These are phyloP conservation scores for Colletotrichum filicis DNA, from an alignment of 2,329 filamentous ascomycete genomes.

Conservation along the genomic window DNA sequence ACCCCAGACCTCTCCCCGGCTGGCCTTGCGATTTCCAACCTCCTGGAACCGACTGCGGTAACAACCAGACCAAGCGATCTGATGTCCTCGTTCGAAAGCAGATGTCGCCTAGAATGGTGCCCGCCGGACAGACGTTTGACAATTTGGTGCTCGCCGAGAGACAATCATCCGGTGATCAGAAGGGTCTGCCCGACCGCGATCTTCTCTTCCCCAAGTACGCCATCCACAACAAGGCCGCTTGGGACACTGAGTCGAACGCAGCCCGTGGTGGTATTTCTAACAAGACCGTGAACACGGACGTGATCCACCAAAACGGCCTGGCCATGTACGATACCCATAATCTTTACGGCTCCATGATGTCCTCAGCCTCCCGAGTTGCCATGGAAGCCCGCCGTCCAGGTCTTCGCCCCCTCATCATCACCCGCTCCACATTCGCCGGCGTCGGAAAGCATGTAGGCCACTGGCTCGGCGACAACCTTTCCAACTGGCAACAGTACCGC, in stretches of 20 bases:
- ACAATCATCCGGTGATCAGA: slow-evolving; percentile 50
- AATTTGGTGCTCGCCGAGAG: slow-evolving; percentile 34
- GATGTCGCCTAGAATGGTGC: not conserved
- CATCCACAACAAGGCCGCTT: slow-evolving; percentile 71
- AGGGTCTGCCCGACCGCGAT: slow-evolving; percentile 71
- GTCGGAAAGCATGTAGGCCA: slow-evolving; percentile 73
- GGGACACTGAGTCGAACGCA: slow-evolving; percentile 41
- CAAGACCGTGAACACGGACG: slow-evolving; percentile 73
- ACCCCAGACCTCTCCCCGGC: slow-evolving; percentile 73
- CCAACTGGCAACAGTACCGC: slow-evolving; percentile 66
- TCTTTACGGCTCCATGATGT: slow-evolving; percentile 81
- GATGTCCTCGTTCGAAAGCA: slow-evolving; percentile 4
- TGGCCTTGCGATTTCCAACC: slow-evolving; percentile 59
- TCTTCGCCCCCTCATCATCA: slow-evolving; percentile 77
- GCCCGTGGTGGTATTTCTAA: slow-evolving; percentile 59
- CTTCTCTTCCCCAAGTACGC: slow-evolving; percentile 73
- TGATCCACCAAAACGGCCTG: slow-evolving; percentile 75
- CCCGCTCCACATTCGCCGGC: slow-evolving; percentile 80
- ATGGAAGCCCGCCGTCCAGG: slow-evolving; percentile 74
- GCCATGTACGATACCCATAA: slow-evolving; percentile 82
- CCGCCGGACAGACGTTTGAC: slow-evolving; percentile 14
- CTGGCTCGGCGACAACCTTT: slow-evolving; percentile 70
- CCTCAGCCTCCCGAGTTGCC: slow-evolving; percentile 69
- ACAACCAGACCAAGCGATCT: slow-evolving; percentile 26
- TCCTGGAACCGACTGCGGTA: slow-evolving; percentile 24